Evolutionary conservation across 2,329 filamentous ascomycete species (phyloP), one percentile per base, ranked within the genome.

Genomic region (Trichophyton schoenleinii): DNA sequence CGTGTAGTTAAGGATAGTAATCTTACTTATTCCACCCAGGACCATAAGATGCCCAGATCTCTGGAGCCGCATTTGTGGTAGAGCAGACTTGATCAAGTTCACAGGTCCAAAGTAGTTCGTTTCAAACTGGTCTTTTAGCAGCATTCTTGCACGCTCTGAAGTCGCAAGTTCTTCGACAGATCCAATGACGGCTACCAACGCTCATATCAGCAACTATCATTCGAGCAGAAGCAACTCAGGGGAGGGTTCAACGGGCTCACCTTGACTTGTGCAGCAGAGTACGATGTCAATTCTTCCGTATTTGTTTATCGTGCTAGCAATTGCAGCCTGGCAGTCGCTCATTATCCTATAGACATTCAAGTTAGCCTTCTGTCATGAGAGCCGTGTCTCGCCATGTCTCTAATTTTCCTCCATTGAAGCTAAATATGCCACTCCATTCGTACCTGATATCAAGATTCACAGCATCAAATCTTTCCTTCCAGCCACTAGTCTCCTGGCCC

Each of bases 51-150:
- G 94, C 0, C 94, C 94, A 7, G 87, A 91, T 67, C 87, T 86
- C 70, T 91, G 87, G 63, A 81, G 80, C 49, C 94, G 83, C 73
- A 97, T 86, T 60, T 86, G 81, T 0, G 92, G 91, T 22, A 99
- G 79, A 1, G 86, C 81, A 13, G 91, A 88, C 73, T 94, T 95
- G 77, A 97, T 95, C 71, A 95, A 89, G 75, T 97, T 97, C 72
- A 97, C 87, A 62, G 95, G 91, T 0, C 89, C 90, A 73, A 97
- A 97, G 79, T 95, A 97, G 68, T 95, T 90, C 65, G 85, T 86
- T 73, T 97, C 92, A 72, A 97, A 96, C 72, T 96, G 92, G 69
- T 95, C 89, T 64, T 88, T 84, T 41, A 95, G 87, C 18, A 96
- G 81, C 62, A 87, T 90, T 67, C 87, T 82, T 0, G 89, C 91